Percentiles rank a stretch among this genome's conserved stretches.
These are phyloP conservation scores for Paramecium tetraurelia DNA, from an alignment of 73 alveolate species.

Conservation along the genomic window DNA sequence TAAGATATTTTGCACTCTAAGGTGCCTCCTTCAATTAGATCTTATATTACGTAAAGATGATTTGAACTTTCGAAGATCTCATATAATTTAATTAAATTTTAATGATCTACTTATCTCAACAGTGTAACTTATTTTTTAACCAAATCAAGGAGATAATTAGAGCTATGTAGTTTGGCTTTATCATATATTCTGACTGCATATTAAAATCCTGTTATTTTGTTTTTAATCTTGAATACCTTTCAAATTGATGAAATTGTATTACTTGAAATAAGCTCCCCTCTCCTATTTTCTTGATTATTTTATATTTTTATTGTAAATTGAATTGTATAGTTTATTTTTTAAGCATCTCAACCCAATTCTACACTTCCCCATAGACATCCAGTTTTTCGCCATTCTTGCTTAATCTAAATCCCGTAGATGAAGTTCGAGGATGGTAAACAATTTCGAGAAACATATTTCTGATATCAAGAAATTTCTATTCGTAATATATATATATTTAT, in stretches of 20 bases:
- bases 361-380: background rate
- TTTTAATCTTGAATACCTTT: background rate
- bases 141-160: background rate
- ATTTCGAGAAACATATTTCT: background rate
- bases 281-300: conserved; percentile 66
- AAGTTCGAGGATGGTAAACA: background rate
- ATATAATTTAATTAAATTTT: conserved; percentile 62
- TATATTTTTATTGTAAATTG: background rate
- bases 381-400: background rate
- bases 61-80: conserved; percentile 68
- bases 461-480: background rate
- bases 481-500: background rate
- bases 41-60: conserved; percentile 66
- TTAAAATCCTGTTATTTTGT: background rate
- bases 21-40: conserved; percentile 73
- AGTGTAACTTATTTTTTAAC: conserved; percentile 10
- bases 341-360: background rate
- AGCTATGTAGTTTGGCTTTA: background rate
- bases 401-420: background rate
- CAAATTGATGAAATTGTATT: background rate
- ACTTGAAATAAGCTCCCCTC: conserved; percentile 29
- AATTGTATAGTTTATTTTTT: background rate
- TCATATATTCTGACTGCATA: background rate
- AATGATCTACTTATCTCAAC: conserved; percentile 63
- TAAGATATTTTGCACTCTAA: background rate